These are phyloP conservation scores for Trichoderma reesei DNA, from an alignment of 495 filamentous ascomycete species.

Conservation along the genomic window DNA sequence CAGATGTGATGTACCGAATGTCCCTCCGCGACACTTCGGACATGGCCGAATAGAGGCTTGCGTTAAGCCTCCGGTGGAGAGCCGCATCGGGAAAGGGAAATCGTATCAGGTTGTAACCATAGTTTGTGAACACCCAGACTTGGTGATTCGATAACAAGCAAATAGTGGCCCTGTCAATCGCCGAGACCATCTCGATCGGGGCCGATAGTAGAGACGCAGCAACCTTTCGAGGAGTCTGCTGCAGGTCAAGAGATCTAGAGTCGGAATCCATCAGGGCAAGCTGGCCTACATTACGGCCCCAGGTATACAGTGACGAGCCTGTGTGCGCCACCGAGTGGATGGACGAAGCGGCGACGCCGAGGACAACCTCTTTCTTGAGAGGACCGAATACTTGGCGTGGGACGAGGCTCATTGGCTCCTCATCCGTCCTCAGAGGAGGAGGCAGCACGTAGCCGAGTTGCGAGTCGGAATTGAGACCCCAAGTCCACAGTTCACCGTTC, in stretches of 20 bases:
- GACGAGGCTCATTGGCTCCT: conserved; percentile 67
- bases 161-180: conserved; percentile 83
- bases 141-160: conserved; percentile 78
- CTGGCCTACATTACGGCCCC: conserved; percentile 93
- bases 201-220: conserved; percentile 75
- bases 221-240: conserved; percentile 74
- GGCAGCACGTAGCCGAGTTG: conserved; percentile 76
- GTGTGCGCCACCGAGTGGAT: conserved; percentile 90
- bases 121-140: conserved; percentile 87
- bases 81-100: conserved; percentile 65
- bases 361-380: conserved; percentile 71
- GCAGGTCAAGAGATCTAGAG: conserved; percentile 74
- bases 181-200: conserved; percentile 67
- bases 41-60: conserved; percentile 47
- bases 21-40: conserved; percentile 54
- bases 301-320: conserved; percentile 71
- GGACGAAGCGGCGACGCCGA: conserved; percentile 81
- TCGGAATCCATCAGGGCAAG: conserved; percentile 91
- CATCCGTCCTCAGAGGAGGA: conserved; percentile 46
- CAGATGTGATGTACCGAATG: conserved; percentile 66
- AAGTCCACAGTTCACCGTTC: conserved; percentile 77
- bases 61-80: conserved; percentile 54
- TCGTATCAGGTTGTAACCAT: conserved; percentile 76
- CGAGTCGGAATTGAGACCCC: conserved; percentile 80
- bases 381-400: conserved; percentile 88